phyloP scores from a whole-genome alignment of 2,329 filamentous ascomycete species.

The Apiospora marii region DNA sequence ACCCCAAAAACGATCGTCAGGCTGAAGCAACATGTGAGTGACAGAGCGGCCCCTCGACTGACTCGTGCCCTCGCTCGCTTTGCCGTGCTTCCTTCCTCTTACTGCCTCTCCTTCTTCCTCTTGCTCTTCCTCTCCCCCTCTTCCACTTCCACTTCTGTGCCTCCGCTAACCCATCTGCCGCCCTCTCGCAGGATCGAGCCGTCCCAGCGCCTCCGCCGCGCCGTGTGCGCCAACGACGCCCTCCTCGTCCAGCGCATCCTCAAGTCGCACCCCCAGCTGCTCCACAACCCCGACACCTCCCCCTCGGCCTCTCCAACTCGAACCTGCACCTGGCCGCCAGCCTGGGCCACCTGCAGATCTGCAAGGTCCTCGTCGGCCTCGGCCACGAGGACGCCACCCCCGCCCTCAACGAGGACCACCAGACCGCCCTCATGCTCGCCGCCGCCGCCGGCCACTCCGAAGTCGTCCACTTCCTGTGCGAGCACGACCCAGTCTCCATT shows the following conservation, averaged over 20 bases:
- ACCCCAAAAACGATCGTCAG: not conserved
- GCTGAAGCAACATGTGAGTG: not conserved
- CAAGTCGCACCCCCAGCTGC: constrained; percentile 71
- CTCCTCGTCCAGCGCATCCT: constrained; percentile 80
- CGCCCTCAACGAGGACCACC: constrained; percentile 79
- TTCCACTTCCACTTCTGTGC: not conserved
- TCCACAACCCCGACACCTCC: constrained; percentile 82
- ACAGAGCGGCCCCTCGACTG: not conserved
- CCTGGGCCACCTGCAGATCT: constrained; percentile 74
- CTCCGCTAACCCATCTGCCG: not conserved
- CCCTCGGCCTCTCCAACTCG: constrained; percentile 77
- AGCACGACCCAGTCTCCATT: constrained; percentile 68
- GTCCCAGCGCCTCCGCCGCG: constrained; percentile 78
- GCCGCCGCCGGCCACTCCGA: constrained; percentile 74
- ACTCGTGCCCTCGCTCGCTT: not conserved
- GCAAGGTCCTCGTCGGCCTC: constrained; percentile 72
- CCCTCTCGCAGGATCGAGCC: constrained; percentile 72
- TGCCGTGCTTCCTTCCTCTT: not conserved
- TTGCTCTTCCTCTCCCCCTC: not conserved
- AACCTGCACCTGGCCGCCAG: constrained; percentile 82
- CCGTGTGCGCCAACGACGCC: constrained; percentile 77
- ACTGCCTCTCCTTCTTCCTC: not conserved
- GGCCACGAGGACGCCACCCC: constrained; percentile 79
- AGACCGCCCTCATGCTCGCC: constrained; percentile 85
- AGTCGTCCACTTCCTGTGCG: constrained; percentile 75